Base-by-base conservation (phyloP, 495 filamentous ascomycete species). In the Haplographium delicatum region DNA sequence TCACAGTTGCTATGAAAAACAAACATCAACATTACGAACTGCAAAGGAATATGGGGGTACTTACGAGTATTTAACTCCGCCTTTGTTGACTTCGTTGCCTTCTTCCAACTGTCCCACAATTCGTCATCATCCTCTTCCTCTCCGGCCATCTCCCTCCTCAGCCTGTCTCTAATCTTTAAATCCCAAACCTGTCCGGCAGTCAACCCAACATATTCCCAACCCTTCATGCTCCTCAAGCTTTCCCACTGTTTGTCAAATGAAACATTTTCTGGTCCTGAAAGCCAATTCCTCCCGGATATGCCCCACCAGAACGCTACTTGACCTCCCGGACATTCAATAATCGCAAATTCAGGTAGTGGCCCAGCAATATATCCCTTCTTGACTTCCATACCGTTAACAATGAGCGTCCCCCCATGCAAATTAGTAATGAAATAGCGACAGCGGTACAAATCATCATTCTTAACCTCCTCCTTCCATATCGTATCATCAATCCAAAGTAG, bases 291-390 rank as follows among this genome's bases (percentile, higher is more conserved):
- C 8, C 59, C 59, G 7, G 19, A 27, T 2, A 19, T 9, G 10
- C 59, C 59, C 30, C 30, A 57, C 59, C 55, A 62, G 27, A 58
- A 58, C 24, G 44, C 44, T 15, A 56, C 23, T 24, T 58, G 55
- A 11, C 37, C 44, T n/a, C 55, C 55, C 11, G 55, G 59, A 19
- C 42, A 49, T 37, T 58, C 44, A n/a, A 62, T 58, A 11, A 62
- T 38, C 2, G 59, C 59, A 53, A 62, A 62, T 3, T 7, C 28
- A 6, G 59, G 59, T 25, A 62, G 25, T 16, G 59, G 59, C 3
- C 59, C 59, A 22, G 59, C 59, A 39, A 53, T 34, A 0, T 40
- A 23, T 4, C 55, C 59, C 23, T 51, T 46, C 44, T 28, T 46
- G 8, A 62, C 35, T 35, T 56, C 55, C 38, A 49, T 15, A 6